Evolutionary conservation across 2,329 filamentous ascomycete species (phyloP).

Genomic region (Curvularia lunata): DNA sequence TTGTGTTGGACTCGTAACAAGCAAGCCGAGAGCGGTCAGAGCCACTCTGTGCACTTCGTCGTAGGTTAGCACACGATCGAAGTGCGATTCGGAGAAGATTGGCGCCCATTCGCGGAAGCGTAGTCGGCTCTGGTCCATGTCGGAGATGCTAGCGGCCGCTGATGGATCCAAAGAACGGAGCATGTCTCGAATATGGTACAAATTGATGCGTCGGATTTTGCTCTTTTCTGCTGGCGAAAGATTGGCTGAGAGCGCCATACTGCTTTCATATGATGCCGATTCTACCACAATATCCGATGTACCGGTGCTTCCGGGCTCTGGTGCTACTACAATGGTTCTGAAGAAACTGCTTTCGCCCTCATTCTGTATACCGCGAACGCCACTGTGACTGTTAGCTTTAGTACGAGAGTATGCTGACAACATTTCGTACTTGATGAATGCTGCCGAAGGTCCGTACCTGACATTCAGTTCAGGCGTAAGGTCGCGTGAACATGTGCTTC

Average conservation of each 20-base stretch:
- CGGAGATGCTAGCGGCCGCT: slow-evolving; percentile 31
- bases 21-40: slow-evolving; percentile 58
- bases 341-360: slow-evolving; percentile 43
- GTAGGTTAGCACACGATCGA: slow-evolving; percentile 62
- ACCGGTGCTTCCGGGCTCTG: slow-evolving; percentile 21
- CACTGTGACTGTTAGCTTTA: slow-evolving; percentile 28
- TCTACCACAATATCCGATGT: too few species aligned
- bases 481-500: slow-evolving; percentile 70
- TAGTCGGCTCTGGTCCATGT: slow-evolving; percentile 29
- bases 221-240: slow-evolving; percentile 24
- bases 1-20: slow-evolving; percentile 27
- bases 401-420: too few species aligned
- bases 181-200: slow-evolving; percentile 70
- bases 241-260: slow-evolving; percentile 12
- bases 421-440: too few species aligned
- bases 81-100: slow-evolving; percentile 40
- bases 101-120: slow-evolving; percentile 24
- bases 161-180: slow-evolving; percentile 55
- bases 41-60: slow-evolving; percentile 67
- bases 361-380: slow-evolving; percentile 56
- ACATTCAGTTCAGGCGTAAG: slow-evolving; percentile 52
- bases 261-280: too few species aligned
- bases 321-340: slow-evolving; percentile 45
- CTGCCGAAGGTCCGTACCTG: slow-evolving; percentile 20
- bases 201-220: slow-evolving; percentile 61